Base-by-base conservation (phyloP, 2,329 filamentous ascomycete genomes). In the Endocalyx cinctus region DNA sequence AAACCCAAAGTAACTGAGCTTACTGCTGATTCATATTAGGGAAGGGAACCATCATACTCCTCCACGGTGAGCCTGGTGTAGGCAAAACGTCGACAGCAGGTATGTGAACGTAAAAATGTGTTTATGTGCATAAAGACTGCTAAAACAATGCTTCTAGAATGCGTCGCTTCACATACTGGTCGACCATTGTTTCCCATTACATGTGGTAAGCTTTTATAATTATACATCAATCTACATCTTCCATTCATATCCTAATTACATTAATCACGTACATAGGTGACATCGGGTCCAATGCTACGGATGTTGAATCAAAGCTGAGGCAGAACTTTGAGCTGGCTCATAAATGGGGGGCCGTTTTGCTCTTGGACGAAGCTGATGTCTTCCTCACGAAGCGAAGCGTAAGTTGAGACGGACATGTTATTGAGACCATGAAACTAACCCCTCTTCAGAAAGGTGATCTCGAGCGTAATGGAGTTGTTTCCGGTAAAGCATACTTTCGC, bases 11-110 rank as follows among this genome's bases (percentile, higher is more conserved):
- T n/a, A n/a, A n/a, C n/a, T n/a, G n/a, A n/a, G n/a, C n/a, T n/a
- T n/a, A n/a, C n/a, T n/a, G n/a, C n/a, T n/a, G n/a, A n/a, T n/a
- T n/a, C n/a, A n/a, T n/a, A n/a, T n/a, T n/a, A 29, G 34, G 34
- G 10, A 13, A 14, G 3, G 34, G 34, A 10, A 10, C 29, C 4
- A n/a, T 37, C 11, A 37, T 37, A 10, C 29, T 37, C 25, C 25
- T 36, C 7, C 34, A 36, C 11, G 34, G 34, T 6, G 25, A 17
- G 14, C 29, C 34, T 8, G 34, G 34, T 10, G 34, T 37, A 5
- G 34, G 34, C 4, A 37, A 37, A 16, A 37, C 34, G 5, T 27
- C 29, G 3, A 37, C 34, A 8, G 34, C 34, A 2, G 34, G n/a
- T n/a, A n/a, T n/a, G n/a, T n/a, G n/a, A n/a, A n/a, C n/a, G n/a